Percentiles rank a stretch among this genome's conserved stretches.
Conservation (phyloP, 495 filamentous ascomycete genomes). For the Parathielavia hyrcaniae region DNA sequence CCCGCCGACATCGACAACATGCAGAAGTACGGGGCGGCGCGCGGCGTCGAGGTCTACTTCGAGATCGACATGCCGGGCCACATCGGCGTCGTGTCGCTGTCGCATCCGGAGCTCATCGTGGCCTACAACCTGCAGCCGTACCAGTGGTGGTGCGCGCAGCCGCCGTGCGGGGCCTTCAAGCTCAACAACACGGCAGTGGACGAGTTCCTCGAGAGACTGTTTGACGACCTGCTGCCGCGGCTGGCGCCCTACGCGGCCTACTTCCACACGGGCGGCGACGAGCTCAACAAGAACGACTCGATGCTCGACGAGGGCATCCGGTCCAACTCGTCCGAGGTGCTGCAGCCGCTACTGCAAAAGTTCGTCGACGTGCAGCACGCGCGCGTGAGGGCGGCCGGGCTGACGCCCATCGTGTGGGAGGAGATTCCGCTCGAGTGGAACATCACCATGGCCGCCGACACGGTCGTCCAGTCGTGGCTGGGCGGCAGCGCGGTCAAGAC, state of each 20-base stretch:
- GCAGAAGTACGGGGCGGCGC: conserved; percentile 58
- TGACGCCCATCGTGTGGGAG: conserved; percentile 74
- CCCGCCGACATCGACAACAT: conserved; percentile 55
- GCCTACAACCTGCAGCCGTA: conserved; percentile 66
- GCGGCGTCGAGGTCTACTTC: conserved; percentile 65
- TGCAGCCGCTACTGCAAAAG: conserved; percentile 64
- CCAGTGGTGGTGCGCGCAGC: conserved; percentile 61
- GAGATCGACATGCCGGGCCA: conserved; percentile 83
- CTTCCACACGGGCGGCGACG: conserved; percentile 80
- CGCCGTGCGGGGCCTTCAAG: conserved; percentile 68
- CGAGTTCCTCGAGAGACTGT: conserved; percentile 60
- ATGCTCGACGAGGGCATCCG: conserved; percentile 61
- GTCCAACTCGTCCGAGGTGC: conserved; percentile 52
- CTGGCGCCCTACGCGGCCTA: conserved; percentile 58
- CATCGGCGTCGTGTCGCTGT: conserved; percentile 54
- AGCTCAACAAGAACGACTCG: conserved; percentile 70
- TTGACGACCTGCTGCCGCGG: conserved; percentile 66
- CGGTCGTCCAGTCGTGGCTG: conserved; percentile 69
- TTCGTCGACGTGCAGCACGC: conserved; percentile 61
- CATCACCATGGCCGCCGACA: conserved; percentile 54
- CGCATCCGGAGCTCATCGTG: conserved; percentile 67
- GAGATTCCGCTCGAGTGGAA: conserved; percentile 74
- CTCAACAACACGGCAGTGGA: conserved; percentile 62
- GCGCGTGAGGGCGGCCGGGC: conserved; percentile 49
- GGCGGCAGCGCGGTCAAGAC: conserved; percentile 49